phyloP scores from a whole-genome alignment of 2,329 filamentous ascomycete genomes.

The Paecilomyces sp. region DNA sequence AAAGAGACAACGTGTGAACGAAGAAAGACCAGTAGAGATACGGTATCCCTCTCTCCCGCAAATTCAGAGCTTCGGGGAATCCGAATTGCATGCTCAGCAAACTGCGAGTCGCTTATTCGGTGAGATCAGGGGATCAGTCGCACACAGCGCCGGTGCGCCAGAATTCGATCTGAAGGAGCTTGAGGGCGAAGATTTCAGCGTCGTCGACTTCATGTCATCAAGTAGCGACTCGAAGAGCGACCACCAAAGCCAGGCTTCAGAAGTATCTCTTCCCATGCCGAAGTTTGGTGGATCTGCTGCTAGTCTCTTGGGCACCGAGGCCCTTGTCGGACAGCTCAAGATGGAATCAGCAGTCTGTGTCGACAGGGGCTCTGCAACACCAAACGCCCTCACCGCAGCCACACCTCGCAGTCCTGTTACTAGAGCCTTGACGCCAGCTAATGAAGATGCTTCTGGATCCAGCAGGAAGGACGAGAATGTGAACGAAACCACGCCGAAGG shows the following conservation, averaged over 20 bases:
- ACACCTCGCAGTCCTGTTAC: slow-evolving; percentile 24
- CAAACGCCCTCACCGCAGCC: slow-evolving; percentile 22
- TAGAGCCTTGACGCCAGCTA: slow-evolving; percentile 16
- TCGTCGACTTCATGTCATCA: slow-evolving; percentile 33
- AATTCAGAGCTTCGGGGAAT: slow-evolving; percentile 27
- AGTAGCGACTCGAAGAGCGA: slow-evolving; percentile 33
- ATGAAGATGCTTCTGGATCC: slow-evolving; percentile 8
- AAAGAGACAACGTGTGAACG: slow-evolving; percentile 28
- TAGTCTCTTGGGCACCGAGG: slow-evolving; percentile 42
- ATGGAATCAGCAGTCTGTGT: slow-evolving; percentile 38
- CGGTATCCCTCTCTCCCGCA: slow-evolving; percentile 37
- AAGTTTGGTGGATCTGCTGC: slow-evolving; percentile 32
- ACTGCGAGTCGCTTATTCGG: slow-evolving; percentile 49
- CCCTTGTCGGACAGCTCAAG: slow-evolving; percentile 40
- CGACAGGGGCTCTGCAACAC: slow-evolving; percentile 20
- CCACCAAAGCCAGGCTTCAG: slow-evolving; percentile 28
- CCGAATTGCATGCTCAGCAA: slow-evolving; percentile 14
- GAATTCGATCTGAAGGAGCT: slow-evolving; percentile 22
- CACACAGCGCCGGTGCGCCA: slow-evolving; percentile 47
- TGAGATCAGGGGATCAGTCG: slow-evolving; percentile 51
- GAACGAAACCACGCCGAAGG: slow-evolving; percentile 23
- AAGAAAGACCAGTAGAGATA: slow-evolving; percentile 21
- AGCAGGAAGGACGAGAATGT: slow-evolving; percentile 9
- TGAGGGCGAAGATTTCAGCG: slow-evolving; percentile 23
- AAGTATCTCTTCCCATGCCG: slow-evolving; percentile 29